Evolutionary conservation across 2,329 filamentous ascomycete species (phyloP).

Genomic region (Aspergillus phoenicis): DNA sequence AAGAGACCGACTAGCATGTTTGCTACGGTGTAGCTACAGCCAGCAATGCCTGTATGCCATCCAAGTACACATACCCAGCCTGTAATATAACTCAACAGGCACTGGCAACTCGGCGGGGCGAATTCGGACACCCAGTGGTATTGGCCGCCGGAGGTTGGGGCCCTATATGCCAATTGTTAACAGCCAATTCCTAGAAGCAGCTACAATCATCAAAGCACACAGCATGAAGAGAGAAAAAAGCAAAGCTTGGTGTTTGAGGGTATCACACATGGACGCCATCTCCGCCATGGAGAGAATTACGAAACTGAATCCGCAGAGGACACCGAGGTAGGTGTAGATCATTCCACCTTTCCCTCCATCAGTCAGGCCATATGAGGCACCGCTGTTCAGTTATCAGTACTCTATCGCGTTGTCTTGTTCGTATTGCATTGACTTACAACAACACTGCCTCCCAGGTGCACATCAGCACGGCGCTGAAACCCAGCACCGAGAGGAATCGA

Average conservation of each 20-base stretch:
- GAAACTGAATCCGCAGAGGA: slow-evolving; percentile 41
- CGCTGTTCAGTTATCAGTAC: slow-evolving; percentile 10
- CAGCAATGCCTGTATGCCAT: slow-evolving; percentile 41
- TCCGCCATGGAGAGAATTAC: slow-evolving; percentile 45
- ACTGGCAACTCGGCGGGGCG: slow-evolving; percentile 35
- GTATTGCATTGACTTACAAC: not conserved
- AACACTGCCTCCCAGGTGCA: slow-evolving; percentile 37
- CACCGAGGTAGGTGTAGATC: slow-evolving; percentile 41
- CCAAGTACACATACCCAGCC: slow-evolving; percentile 43
- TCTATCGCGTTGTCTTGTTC: not conserved
- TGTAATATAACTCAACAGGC: slow-evolving; percentile 42
- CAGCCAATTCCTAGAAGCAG: too few species aligned
- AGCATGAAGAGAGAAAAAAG: too few species aligned
- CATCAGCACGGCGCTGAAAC: slow-evolving; percentile 39
- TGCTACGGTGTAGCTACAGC: slow-evolving; percentile 36
- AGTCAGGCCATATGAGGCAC: slow-evolving; percentile 33
- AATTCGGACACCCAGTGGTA: slow-evolving; percentile 47
- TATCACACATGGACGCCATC: slow-evolving; percentile 49
- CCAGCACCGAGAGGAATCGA: slow-evolving; percentile 37
- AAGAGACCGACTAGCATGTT: slow-evolving; percentile 40
- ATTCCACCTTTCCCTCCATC: slow-evolving; percentile 41
- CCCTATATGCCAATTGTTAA: slow-evolving; percentile 18
- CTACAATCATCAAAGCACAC: not conserved
- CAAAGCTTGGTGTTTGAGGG: not conserved
- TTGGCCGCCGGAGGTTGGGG: slow-evolving; percentile 44